Evolutionary conservation across 1,284 basidiomycete species (phyloP).

Genomic region (Ceratobasidium papillatum): DNA sequence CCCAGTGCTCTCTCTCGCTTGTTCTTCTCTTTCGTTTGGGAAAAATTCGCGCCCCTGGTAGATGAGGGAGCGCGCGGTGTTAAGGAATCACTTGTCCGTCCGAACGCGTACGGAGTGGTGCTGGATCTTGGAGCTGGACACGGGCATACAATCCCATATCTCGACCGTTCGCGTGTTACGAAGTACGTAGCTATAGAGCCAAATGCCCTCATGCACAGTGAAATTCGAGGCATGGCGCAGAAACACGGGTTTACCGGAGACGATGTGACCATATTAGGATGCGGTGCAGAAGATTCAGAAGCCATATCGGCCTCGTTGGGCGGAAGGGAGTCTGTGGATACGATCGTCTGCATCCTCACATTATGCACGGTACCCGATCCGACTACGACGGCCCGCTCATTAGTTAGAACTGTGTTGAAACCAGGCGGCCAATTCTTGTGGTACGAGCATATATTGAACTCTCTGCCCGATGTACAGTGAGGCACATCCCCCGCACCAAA

Average conservation of each 20-base stretch:
- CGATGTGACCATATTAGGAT: slow-evolving; percentile 57
- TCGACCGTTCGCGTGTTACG: slow-evolving; percentile 63
- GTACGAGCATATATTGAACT: slow-evolving; percentile 70
- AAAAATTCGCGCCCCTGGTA: slow-evolving; percentile 58
- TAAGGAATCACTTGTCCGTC: slow-evolving; percentile 63
- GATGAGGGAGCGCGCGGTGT: slow-evolving; percentile 57
- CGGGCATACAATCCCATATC: slow-evolving; percentile 68
- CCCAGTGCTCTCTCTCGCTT: slow-evolving; percentile 60
- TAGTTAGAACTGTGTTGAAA: slow-evolving; percentile 61
- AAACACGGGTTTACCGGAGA: slow-evolving; percentile 63
- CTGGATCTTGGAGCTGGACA: slow-evolving; percentile 75
- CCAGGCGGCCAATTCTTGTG: slow-evolving; percentile 67
- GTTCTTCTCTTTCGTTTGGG: slow-evolving; percentile 71
- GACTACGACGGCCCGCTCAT: slow-evolving; percentile 54
- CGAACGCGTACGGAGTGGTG: slow-evolving; percentile 66
- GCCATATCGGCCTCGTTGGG: slow-evolving; percentile 58
- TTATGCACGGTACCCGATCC: slow-evolving; percentile 68
- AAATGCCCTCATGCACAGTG: slow-evolving; percentile 66
- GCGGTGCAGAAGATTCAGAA: slow-evolving; percentile 64
- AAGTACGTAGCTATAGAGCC: slow-evolving; percentile 76
- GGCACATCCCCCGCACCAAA: not conserved
- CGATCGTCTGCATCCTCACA: slow-evolving; percentile 66
- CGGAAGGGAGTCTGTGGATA: slow-evolving; percentile 58
- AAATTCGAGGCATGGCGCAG: slow-evolving; percentile 60
- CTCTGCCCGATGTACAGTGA: slow-evolving; percentile 37